Base-by-base conservation (phyloP, 768 basidiomycete genomes). In the Boletus fagicola region DNA sequence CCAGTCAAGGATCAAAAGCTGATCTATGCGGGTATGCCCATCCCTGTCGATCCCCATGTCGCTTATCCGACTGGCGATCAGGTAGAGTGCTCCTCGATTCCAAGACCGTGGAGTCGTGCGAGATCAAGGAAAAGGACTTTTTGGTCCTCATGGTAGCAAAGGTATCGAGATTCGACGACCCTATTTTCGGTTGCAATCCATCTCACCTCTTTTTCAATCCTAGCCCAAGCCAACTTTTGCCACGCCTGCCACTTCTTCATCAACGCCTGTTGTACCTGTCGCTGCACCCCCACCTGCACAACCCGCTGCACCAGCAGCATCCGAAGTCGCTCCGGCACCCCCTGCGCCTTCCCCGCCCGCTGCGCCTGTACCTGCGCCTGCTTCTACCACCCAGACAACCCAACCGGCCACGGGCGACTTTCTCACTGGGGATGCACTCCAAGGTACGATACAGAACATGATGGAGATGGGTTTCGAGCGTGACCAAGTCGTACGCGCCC, bases 81-180 rank as follows among this genome's bases (percentile, higher is more conserved):
- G 96, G 97, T 53, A 95, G 96, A 80, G 88, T 99, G 47, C 81
- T 98, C 22, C 70, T 83, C 11, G 94, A 99, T 72, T 83, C 85
- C 57, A 95, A 94, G 78, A 89, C 88, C 2, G 82, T 99, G 36
- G 90, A 83, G 65, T 88, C 90, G 46, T 90, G 88, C 67, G 85
- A 88, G 53, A 91, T 98, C 79, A 95, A 97, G 77, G 96, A 98
- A 75, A 98, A 97, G 78, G 96, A 97, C 73, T 99, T 99, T 77
- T 77, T 98, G 58, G 97, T 99, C n/a, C 84, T 99, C 43, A 99
- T 98, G 96, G 92, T 98, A 35, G 84, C 94, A 50, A 98, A 97
- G 85, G 95, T 95, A 60, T 54, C 45, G n/a, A n/a, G n/a, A n/a
- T n/a, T n/a, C n/a, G 36, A 44, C 50, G 77, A 44, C 39, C 22